phyloP scores from a whole-genome alignment of 108 stramenopile species.

The Skeletonema menzelii region DNA sequence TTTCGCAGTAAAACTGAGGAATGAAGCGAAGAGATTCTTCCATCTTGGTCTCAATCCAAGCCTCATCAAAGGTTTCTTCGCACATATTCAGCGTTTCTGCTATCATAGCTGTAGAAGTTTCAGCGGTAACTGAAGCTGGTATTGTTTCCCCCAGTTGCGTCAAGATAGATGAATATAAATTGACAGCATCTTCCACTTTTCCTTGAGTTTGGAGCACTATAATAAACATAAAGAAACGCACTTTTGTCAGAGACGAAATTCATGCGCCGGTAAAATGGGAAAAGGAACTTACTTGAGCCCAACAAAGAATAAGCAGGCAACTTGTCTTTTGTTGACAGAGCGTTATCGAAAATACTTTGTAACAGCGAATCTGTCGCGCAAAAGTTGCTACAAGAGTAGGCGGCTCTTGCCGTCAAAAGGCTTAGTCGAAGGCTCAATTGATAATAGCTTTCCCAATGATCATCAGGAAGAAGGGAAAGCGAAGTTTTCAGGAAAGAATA shows the following conservation, averaged over 20 bases:
- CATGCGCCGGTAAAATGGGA: neutral
- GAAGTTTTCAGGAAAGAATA: neutral
- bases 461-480: neutral
- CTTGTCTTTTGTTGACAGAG: neutral
- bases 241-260: neutral
- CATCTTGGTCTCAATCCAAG: neutral
- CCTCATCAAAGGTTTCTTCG: neutral
- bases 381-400: neutral
- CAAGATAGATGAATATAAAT: neutral
- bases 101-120: neutral
- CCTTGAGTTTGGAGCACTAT: neutral
- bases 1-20: neutral
- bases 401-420: neutral
- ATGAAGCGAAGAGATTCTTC: neutral
- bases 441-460: neutral
- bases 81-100: neutral
- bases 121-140: neutral
- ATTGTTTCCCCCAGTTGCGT: constrained; percentile 6
- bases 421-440: constrained; percentile 3
- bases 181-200: neutral
- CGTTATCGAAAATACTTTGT: neutral
- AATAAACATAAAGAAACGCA: neutral
- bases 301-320: neutral
- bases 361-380: neutral
- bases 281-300: neutral